A percentile compares a stretch with the other conserved stretches of the same genome.
These are phyloP conservation scores for Solanum lignicaule DNA, from an alignment of 257 asterid species.

Conservation along the genomic window DNA sequence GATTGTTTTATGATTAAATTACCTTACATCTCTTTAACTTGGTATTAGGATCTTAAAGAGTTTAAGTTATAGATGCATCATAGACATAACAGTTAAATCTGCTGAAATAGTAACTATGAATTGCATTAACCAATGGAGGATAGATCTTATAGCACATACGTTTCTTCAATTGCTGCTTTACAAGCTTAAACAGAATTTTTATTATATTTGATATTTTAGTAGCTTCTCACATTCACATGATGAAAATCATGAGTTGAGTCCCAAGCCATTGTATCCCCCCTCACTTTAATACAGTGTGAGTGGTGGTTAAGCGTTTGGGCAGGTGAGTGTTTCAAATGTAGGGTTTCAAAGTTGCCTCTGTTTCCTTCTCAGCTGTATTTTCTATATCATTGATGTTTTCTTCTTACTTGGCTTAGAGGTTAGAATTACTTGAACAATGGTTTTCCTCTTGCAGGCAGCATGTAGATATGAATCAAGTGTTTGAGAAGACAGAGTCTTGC, in stretches of 20 bases:
- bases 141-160: not conserved
- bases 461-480: conserved; percentile 59
- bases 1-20: not conserved
- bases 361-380: not conserved
- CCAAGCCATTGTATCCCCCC: not conserved
- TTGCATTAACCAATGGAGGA: not conserved
- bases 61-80: not conserved
- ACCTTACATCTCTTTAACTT: not conserved
- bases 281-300: not conserved
- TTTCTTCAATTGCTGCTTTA: not conserved
- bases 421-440: not conserved
- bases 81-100: not conserved
- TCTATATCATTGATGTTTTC: not conserved
- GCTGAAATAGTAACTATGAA: not conserved
- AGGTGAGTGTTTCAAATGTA: not conserved
- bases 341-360: not conserved
- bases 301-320: not conserved
- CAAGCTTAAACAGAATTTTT: not conserved
- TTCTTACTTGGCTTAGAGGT: not conserved
- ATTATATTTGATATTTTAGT: not conserved
- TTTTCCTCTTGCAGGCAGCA: conserved; percentile 58
- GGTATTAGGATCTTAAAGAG: not conserved
- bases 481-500: conserved; percentile 60
- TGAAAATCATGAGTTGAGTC: not conserved
- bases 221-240: not conserved